Base-by-base conservation (phyloP, 2,329 filamentous ascomycete species). In the Niveomyces coronatus region DNA sequence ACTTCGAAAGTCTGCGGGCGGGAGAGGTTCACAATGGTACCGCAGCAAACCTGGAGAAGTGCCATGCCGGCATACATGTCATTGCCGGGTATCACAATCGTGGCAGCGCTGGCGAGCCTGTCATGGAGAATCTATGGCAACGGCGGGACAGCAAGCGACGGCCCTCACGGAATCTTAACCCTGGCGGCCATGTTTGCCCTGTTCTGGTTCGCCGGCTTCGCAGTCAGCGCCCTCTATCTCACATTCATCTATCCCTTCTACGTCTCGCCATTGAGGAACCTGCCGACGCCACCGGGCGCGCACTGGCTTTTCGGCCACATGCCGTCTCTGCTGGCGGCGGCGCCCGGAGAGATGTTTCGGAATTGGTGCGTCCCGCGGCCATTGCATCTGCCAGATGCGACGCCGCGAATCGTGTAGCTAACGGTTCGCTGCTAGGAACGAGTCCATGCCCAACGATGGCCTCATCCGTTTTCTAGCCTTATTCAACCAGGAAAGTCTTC, bases 391-490 rank as follows among this genome's bases (percentile, higher is more conserved):
- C 62, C 24, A 53, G n/a, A n/a, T n/a, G n/a, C n/a, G n/a, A n/a
- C n/a, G n/a, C n/a, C n/a, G n/a, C n/a, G n/a, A n/a, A n/a, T n/a
- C n/a, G n/a, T n/a, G n/a, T n/a, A n/a, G n/a, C n/a, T n/a, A n/a
- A n/a, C n/a, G n/a, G n/a, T n/a, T n/a, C n/a, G n/a, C n/a, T n/a
- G n/a, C n/a, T 42, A 75, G 81, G 82, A 56, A 71, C 16, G 63
- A 71, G 35, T 65, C 63, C 3, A 61, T 85, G 27, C 76, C 77
- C 6, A 77, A 87, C 48, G 61, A 83, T 7, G 82, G 82, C 3
- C 49, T 87, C 14, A 74, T 88, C 39, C 72, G 78, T 9, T 86
- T 82, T 52, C 67, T 74, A 11, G 66, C 70, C 19, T 51, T 77
- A 10, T 67, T 79, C 43, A 83, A 84, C 50, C 52, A 63, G 15